Base-by-base conservation (phyloP, 139 green algal genomes). In the Coccomyxa sp. region DNA sequence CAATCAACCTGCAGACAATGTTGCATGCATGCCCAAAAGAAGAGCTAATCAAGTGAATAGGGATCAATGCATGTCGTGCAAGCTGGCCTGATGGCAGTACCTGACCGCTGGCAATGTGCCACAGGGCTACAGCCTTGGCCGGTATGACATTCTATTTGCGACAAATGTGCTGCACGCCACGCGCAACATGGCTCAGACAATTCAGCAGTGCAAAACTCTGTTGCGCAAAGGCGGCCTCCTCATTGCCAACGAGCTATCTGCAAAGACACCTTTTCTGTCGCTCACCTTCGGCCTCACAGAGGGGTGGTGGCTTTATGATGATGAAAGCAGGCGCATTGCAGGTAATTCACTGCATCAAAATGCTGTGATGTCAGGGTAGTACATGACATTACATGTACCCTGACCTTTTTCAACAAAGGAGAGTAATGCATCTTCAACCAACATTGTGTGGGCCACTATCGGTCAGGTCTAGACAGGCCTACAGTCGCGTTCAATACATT, bases 281-380 rank as follows among this genome's bases (percentile, higher is more conserved):
- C 74, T 78, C 31, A 78, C 74, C 1, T 78, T 78, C 29, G 74
- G 74, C 8, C 74, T 78, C 1, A 78, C 74, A 0, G 74, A 78
- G 7, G 74, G 74, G 44, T 78, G 74, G 74, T 78, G 74, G 74
- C 74, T 78, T 33, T 78, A 70, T 54, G 74, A 70, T 31, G 74
- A 78, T 31, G 74, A 16, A 6, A 3, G 9, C 2, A 27, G 74
- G 31, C 44, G 74, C 41, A 78, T 78, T 12, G 44, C 74, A n/a
- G 74, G 74, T n/a, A n/a, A n/a, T n/a, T n/a, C n/a, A n/a, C n/a
- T n/a, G n/a, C n/a, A n/a, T n/a, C n/a, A n/a, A n/a, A n/a, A n/a
- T n/a, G n/a, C n/a, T n/a, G n/a, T n/a, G n/a, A n/a, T n/a, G n/a
- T n/a, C n/a, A n/a, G n/a, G n/a, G n/a, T n/a, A n/a, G n/a, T n/a